Conservation (phyloP, 371 early-diverging fungal species). For the Circinella minor region DNA sequence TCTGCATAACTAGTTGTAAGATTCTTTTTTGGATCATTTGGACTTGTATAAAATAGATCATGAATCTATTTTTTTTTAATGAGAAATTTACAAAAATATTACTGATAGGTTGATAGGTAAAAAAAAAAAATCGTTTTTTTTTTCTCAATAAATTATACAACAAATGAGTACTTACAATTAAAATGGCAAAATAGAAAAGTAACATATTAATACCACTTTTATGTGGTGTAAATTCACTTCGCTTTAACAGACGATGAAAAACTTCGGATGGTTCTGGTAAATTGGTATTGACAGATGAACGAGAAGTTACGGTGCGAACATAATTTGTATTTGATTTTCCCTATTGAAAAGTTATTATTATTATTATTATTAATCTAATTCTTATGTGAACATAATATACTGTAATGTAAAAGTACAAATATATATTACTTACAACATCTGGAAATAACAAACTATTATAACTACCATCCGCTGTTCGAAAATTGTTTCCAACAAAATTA, state of each 20-base stretch:
- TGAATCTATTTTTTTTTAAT: constrained; percentile 32
- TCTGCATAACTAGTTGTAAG: constrained; percentile 55
- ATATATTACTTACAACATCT: constrained; percentile 43
- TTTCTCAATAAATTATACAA: too few relatives aligned
- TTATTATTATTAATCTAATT: too few relatives aligned
- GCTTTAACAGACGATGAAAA: constrained; percentile 42
- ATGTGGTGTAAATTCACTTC: constrained; percentile 39
- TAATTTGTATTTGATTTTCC: constrained; percentile 51
- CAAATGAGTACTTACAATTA: constrained; percentile 11
- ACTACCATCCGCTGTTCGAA: constrained; percentile 57
- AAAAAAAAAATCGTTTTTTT: too few relatives aligned
- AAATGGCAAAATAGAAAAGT: constrained; percentile 48
- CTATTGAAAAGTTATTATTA: too few relatives aligned
- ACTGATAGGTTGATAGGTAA: too few relatives aligned
- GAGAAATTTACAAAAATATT: too few relatives aligned
- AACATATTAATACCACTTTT: constrained; percentile 47
- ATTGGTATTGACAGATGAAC: constrained; percentile 22
- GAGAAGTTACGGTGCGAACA: constrained; percentile 39
- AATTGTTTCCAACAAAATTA: constrained; percentile 46
- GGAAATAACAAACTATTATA: constrained; percentile 46
- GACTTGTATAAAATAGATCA: constrained; percentile 56
- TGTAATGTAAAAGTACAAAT: too few relatives aligned
- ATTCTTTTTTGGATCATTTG: constrained; percentile 43
- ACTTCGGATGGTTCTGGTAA: constrained; percentile 40
- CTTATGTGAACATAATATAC: neutral